phyloP scores from a whole-genome alignment of 176 grass and related monocot species.

The Oryza longistaminata region DNA sequence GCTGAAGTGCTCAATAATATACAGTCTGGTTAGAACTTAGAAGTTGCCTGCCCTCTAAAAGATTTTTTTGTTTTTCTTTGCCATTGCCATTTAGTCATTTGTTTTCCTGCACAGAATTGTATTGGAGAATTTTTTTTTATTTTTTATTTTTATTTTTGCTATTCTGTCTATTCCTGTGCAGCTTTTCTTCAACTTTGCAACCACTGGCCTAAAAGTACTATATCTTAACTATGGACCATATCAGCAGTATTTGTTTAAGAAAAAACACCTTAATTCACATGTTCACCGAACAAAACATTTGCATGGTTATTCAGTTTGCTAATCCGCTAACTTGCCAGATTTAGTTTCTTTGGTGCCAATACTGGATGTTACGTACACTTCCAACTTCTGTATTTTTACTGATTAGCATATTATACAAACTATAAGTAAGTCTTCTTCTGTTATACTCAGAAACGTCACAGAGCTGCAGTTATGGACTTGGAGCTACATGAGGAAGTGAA shows the following conservation, averaged over 20 bases:
- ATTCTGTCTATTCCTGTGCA: not conserved
- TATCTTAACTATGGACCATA: not conserved
- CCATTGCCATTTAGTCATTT: not conserved
- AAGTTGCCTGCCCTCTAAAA: not conserved
- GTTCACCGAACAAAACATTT: constrained; percentile 25
- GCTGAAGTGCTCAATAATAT: not conserved
- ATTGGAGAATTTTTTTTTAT: not conserved
- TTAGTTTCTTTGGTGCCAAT: not conserved
- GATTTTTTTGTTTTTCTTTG: not conserved
- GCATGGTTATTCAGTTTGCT: not conserved
- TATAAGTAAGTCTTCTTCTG: constrained; percentile 19
- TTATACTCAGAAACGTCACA: constrained; percentile 73
- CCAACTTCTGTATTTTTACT: not conserved
- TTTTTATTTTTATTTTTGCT: not conserved
- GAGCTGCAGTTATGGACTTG: constrained; percentile 55
- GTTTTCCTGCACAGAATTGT: not conserved
- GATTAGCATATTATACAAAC: constrained; percentile 1
- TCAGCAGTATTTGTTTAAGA: not conserved
- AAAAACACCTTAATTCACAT: not conserved
- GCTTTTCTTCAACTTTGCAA: not conserved
- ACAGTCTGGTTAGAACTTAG: not conserved
- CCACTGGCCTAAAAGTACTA: not conserved
- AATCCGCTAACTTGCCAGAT: not conserved
- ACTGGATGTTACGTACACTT: not conserved
- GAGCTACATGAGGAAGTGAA: constrained; percentile 77